phyloP scores from a whole-genome alignment of 139 green algal genomes.

The Zygnema cylindricum region DNA sequence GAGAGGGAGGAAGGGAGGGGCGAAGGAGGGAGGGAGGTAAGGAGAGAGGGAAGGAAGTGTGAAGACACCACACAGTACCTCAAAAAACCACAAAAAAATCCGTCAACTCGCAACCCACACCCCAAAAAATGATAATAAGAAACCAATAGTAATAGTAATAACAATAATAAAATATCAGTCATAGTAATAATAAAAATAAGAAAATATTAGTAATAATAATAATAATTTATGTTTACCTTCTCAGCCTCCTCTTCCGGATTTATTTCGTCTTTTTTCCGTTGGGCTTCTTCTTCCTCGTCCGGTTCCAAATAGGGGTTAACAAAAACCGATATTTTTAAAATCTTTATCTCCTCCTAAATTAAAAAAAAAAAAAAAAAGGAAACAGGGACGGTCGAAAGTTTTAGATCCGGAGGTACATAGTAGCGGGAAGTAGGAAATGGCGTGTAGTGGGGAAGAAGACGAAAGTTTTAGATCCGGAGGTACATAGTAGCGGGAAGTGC shows the following conservation, averaged over 20 bases:
- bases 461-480: too few relatives aligned
- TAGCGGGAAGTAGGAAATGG: too few relatives aligned
- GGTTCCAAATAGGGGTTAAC: conserved; percentile 89
- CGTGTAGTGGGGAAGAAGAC: too few relatives aligned
- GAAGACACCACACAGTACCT: too few relatives aligned
- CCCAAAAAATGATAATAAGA: not conserved
- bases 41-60: too few relatives aligned
- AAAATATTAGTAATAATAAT: conserved; percentile 29
- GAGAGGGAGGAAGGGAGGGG: too few relatives aligned
- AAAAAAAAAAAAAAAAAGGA: too few relatives aligned
- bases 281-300: conserved; percentile 60
- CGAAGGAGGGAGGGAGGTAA: too few relatives aligned
- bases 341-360: conserved; percentile 76
- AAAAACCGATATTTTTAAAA: conserved; percentile 84
- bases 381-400: too few relatives aligned
- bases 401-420: too few relatives aligned
- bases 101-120: not conserved
- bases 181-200: not conserved
- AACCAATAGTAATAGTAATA: not conserved
- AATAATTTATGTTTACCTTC: too few relatives aligned
- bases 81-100: not conserved
- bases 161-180: not conserved
- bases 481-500: too few relatives aligned
- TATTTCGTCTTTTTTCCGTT: conserved; percentile 4
- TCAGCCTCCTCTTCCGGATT: conserved; percentile 26